phyloP scores from a whole-genome alignment of 2,329 filamentous ascomycete genomes.

The Sarocladium brachiariae region DNA sequence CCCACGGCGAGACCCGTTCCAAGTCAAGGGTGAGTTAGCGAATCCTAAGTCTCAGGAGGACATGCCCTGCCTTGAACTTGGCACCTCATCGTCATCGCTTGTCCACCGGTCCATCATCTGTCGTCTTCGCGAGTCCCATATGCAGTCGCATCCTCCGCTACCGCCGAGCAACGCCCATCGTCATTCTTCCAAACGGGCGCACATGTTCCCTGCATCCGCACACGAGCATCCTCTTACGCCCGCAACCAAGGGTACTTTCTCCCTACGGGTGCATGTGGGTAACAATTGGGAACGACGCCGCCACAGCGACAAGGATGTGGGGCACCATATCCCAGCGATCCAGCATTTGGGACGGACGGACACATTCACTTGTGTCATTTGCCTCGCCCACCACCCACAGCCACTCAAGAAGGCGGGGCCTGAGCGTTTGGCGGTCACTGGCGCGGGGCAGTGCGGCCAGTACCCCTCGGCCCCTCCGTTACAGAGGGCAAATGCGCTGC shows the following conservation, averaged over 20 bases:
- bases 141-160: not conserved
- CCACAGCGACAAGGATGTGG: too few relatives aligned
- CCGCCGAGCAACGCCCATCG: constrained; percentile 7
- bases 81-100: not conserved
- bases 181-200: constrained; percentile 7
- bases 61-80: not conserved
- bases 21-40: constrained; percentile 83
- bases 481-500: not conserved
- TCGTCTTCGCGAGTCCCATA: not conserved
- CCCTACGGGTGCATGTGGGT: not conserved
- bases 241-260: not conserved
- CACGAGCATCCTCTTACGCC: not conserved
- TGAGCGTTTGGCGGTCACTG: not conserved
- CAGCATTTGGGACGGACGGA: too few relatives aligned
- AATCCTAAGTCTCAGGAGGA: not conserved
- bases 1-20: constrained; percentile 74
- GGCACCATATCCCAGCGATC: too few relatives aligned
- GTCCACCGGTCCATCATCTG: not conserved
- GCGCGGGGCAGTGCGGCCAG: not conserved
- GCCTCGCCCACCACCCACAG: too few relatives aligned
- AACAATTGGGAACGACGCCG: too few relatives aligned
- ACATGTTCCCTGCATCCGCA: not conserved
- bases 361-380: not conserved
- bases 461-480: not conserved
- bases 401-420: not conserved